phyloP scores from a whole-genome alignment of 441 rosid genomes.

The Corymbia citriodora region DNA sequence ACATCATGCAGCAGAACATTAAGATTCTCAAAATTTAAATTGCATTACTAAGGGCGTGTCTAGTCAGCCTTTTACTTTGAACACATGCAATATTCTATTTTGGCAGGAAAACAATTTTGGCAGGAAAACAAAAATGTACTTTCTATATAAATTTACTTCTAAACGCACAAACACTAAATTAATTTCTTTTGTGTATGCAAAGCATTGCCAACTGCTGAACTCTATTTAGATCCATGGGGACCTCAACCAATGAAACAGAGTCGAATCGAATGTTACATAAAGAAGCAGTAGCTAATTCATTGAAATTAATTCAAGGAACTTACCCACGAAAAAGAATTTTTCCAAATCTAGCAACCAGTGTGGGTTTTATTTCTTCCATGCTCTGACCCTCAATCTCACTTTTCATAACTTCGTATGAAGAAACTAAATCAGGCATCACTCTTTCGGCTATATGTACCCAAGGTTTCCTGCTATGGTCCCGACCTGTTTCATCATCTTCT shows the following conservation, averaged over 20 bases:
- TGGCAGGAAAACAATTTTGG: background rate
- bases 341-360: constrained; percentile 52
- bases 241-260: background rate
- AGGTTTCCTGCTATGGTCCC: background rate
- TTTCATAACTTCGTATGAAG: constrained; percentile 29
- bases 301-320: background rate
- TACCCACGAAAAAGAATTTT: background rate
- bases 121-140: background rate
- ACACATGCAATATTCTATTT: background rate
- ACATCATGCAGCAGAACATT: background rate
- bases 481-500: constrained; percentile 7
- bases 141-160: background rate
- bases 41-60: background rate
- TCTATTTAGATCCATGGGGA: constrained; percentile 11
- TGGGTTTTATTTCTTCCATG: constrained; percentile 28
- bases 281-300: background rate
- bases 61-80: background rate
- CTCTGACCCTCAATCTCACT: constrained; percentile 12
- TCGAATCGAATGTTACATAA: background rate
- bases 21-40: background rate
- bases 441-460: constrained; percentile 39
- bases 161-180: background rate
- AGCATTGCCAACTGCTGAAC: background rate
- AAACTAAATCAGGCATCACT: constrained; percentile 32
- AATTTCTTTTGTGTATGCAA: background rate